These are phyloP conservation scores for Antitrichia curtipendula DNA, from an alignment of 225 moss, liverwort and hornwort genomes.

Conservation along the genomic window DNA sequence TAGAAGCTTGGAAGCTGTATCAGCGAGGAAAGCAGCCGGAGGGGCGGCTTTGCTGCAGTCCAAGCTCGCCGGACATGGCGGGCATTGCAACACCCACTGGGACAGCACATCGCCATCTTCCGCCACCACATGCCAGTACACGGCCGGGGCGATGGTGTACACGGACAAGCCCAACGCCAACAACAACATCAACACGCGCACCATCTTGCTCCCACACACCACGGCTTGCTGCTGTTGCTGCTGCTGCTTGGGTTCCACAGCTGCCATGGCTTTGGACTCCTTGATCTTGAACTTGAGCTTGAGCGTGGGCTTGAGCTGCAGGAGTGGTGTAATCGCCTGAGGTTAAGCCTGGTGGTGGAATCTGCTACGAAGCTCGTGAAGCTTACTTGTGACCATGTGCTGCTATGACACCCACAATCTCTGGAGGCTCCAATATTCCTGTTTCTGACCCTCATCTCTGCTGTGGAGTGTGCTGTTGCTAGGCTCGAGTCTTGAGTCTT, in stretches of 20 bases:
- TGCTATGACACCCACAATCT: not conserved
- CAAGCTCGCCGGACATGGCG: slow-evolving; percentile 1
- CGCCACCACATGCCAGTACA: slow-evolving; percentile 49
- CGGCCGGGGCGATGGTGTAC: slow-evolving; percentile 43
- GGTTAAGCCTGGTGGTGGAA: not conserved
- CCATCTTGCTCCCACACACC: slow-evolving; percentile 39
- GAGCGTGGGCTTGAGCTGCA: not conserved
- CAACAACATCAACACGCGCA: slow-evolving; percentile 27
- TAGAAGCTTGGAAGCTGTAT: not conserved
- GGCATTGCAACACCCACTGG: slow-evolving; percentile 29
- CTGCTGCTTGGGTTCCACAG: not conserved
- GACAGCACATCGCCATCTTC: slow-evolving; percentile 30
- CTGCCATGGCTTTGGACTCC: not conserved
- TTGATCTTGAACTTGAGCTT: not conserved
- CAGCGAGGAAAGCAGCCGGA: not conserved
- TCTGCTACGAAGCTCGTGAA: not conserved
- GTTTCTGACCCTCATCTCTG: not conserved
- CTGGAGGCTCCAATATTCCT: not conserved
- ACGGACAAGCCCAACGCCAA: slow-evolving; percentile 26
- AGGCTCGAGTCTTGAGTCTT: not conserved
- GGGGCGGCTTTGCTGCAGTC: not conserved
- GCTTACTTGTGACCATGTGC: not conserved
- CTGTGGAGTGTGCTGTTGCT: not conserved
- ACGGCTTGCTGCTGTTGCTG: not conserved
- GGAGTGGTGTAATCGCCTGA: not conserved